Evolutionary conservation across 2,329 filamentous ascomycete species (phyloP), one percentile per base, ranked within the genome.

Genomic region (Verticillium albo-atrum): DNA sequence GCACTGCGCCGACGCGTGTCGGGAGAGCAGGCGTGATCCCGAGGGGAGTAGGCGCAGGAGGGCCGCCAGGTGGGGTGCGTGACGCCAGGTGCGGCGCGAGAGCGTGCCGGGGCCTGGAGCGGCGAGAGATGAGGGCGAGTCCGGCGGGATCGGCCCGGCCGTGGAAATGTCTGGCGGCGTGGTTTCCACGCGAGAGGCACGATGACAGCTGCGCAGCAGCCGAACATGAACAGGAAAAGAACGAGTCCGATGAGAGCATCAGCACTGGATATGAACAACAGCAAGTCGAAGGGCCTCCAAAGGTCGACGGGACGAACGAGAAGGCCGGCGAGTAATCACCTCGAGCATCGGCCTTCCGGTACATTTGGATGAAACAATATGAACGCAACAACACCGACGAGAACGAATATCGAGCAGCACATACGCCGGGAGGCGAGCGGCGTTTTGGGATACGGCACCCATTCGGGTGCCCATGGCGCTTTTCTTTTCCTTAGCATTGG

Each of bases 1-100:
- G 63, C 63, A 64, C 58, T 63, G 63, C 53, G 47, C 62, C 55
- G 62, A 62, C 55, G 57, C 62, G 15, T 64, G 63, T 23, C 61
- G 61, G 3, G 25, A 53, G 50, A 14, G 14, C 12, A 15, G 25
- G 12, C 23, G 50, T 2, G n/a, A 47, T 9, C 37, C 37, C n/a
- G 37, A 47, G 37, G 37, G n/a, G 1, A 20, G 37, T 2, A 6
- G 37, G 37, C 17, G 37, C 6, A 7, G 37, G 4, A 9, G n/a
- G n/a, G 37, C 20, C 9, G 37, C 12, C 37, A 6, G 37, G 6
- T 47, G 37, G 37, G 37, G 37, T 2, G 37, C 37, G 37, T 47
- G 37, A 47, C 37, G 37, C 37, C 37, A 47, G 37, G 37, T 6
- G 37, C 37, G 37, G 37, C 37, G 37, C 20, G 37, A n/a, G 37